These are phyloP conservation scores for Bodo saltans DNA, from an alignment of 78 protist species.

Conservation along the genomic window DNA sequence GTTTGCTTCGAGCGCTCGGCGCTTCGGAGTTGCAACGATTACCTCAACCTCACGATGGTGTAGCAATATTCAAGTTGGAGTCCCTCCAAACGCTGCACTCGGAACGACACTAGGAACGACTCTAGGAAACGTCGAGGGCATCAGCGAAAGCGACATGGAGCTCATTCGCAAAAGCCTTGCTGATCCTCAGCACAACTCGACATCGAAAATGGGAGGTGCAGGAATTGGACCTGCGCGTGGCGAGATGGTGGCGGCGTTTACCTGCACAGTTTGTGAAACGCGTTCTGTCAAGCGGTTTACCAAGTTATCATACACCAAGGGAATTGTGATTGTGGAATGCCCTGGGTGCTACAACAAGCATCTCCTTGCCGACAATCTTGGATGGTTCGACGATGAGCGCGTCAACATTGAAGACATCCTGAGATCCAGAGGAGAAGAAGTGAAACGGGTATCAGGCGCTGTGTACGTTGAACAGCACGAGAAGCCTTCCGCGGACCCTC, in stretches of 20 bases:
- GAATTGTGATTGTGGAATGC: constrained; percentile 42
- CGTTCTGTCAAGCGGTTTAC: constrained; percentile 19
- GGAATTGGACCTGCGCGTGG: neutral
- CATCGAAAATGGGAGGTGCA: neutral
- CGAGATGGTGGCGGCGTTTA: constrained; percentile 36
- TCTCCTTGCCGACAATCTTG: constrained; percentile 48
- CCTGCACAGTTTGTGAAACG: constrained; percentile 34
- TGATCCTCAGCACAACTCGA: neutral
- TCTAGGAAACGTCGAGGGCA: neutral
- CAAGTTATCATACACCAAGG: constrained; percentile 15
- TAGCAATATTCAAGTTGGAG: too few species aligned
- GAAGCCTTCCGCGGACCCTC: too few species aligned
- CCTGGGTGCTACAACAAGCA: constrained; percentile 39
- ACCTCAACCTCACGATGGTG: too few species aligned
- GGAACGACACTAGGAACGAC: neutral
- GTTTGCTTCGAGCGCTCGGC: too few species aligned
- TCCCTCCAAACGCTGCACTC: neutral
- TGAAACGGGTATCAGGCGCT: neutral
- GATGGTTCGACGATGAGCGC: constrained; percentile 35
- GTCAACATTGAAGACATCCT: constrained; percentile 32
- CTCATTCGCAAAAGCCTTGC: neutral
- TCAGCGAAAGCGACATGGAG: neutral
- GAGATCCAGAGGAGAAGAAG: constrained; percentile 3
- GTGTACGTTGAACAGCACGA: neutral
- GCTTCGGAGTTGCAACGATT: too few species aligned